A percentile compares a stretch with the other conserved stretches of the same genome.
Evolutionary conservation across 2,329 filamentous ascomycete genomes (phyloP).

Genomic region (Fusarium sp.): DNA sequence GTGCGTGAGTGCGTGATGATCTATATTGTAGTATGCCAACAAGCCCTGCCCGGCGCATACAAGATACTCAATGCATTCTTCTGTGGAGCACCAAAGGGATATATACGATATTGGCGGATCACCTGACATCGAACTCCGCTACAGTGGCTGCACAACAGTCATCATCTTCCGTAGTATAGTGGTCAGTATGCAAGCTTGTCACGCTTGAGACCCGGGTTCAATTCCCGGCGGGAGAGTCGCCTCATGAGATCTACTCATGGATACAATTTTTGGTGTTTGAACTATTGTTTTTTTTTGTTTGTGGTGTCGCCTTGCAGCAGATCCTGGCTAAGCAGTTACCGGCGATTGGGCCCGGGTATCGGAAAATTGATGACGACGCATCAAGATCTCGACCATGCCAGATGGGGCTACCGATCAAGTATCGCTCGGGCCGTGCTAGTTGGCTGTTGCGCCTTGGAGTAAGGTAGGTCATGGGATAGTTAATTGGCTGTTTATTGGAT

Average conservation of each 20-base stretch:
- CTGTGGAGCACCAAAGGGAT: not conserved
- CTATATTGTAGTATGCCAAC: too few relatives aligned
- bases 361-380: slow-evolving; percentile 32
- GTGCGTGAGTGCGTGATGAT: too few relatives aligned
- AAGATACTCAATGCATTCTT: too few relatives aligned
- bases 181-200: slow-evolving; percentile 52
- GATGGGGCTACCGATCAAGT: slow-evolving; percentile 21
- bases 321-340: slow-evolving; percentile 1
- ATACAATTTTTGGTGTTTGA: slow-evolving; percentile 31
- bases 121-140: slow-evolving; percentile 27
- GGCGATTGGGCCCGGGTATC: slow-evolving; percentile 7
- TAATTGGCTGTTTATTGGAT: not conserved
- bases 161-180: slow-evolving; percentile 54
- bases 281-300: not conserved
- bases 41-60: too few relatives aligned
- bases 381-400: slow-evolving; percentile 3
- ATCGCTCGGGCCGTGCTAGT: slow-evolving; percentile 2
- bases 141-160: slow-evolving; percentile 35
- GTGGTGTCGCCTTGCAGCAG: not conserved
- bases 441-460: too few relatives aligned
- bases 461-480: too few relatives aligned
- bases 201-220: slow-evolving; percentile 51
- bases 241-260: slow-evolving; percentile 29
- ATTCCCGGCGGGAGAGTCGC: slow-evolving; percentile 49
- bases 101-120: not conserved